phyloP scores from a whole-genome alignment of 2,329 filamentous ascomycete species.

The Helicocarpus griseus region DNA sequence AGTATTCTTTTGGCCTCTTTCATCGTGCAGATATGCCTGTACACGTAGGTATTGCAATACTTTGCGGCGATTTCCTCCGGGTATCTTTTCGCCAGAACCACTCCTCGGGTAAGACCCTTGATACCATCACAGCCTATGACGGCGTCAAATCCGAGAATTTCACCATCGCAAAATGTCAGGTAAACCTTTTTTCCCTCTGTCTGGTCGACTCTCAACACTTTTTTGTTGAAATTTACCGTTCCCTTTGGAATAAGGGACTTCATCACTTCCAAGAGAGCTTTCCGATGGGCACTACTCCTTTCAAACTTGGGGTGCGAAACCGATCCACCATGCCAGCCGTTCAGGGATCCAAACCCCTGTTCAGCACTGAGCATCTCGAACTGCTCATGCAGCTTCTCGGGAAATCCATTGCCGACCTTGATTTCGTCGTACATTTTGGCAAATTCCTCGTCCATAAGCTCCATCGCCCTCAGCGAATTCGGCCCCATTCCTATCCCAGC shows the following conservation, averaged over 20 bases:
- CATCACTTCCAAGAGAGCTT: not conserved
- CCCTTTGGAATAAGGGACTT: not conserved
- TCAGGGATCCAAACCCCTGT: not conserved
- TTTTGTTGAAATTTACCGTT: not conserved
- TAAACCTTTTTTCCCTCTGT: not conserved
- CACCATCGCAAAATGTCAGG: not conserved
- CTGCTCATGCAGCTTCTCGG: not conserved
- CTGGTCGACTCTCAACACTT: not conserved
- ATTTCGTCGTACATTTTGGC: not conserved
- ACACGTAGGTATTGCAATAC: not conserved
- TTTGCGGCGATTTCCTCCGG: not conserved
- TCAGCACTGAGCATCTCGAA: not conserved
- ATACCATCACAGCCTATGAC: not conserved
- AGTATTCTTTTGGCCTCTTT: not conserved
- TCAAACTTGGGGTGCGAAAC: not conserved
- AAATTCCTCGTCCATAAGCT: not conserved
- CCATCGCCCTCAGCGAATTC: not conserved
- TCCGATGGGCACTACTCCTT: not conserved
- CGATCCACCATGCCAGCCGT: not conserved
- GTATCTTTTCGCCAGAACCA: not conserved
- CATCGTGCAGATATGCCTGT: not conserved
- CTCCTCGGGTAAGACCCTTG: not conserved
- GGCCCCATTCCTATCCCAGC: not conserved
- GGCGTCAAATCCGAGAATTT: not conserved
- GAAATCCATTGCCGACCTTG: not conserved